phyloP scores from a whole-genome alignment of 2,329 filamentous ascomycete genomes.

The Hawksworthiomyces lignivorus region DNA sequence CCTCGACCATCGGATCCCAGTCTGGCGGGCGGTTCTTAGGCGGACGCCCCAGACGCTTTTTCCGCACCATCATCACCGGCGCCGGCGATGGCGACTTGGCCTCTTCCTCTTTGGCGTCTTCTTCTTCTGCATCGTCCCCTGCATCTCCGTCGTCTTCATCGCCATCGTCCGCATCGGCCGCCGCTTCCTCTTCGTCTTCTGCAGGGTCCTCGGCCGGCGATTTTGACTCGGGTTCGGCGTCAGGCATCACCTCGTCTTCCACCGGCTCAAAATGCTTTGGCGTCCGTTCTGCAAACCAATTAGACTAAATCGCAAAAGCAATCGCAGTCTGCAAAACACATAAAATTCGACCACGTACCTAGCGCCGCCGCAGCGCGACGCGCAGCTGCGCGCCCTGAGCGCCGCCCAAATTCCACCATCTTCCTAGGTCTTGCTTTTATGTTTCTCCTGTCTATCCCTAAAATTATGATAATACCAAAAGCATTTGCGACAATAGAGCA shows the following conservation, averaged over 20 bases:
- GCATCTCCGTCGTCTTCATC: slow-evolving; percentile 33
- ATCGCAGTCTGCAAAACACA: too few relatives aligned
- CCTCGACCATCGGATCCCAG: slow-evolving; percentile 59
- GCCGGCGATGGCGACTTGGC: slow-evolving; percentile 46
- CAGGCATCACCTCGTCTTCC: slow-evolving; percentile 37
- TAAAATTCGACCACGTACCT: slow-evolving; percentile 22
- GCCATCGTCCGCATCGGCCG: slow-evolving; percentile 30
- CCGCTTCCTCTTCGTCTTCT: slow-evolving; percentile 27
- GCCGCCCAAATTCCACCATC: slow-evolving; percentile 24
- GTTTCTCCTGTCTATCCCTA: too few relatives aligned
- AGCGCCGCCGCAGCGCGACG: slow-evolving; percentile 35
- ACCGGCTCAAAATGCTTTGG: slow-evolving; percentile 36
- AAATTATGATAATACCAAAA: too few relatives aligned
- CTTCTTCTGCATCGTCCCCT: slow-evolving; percentile 36
- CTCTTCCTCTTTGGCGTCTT: slow-evolving; percentile 26
- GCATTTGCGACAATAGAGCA: too few relatives aligned
- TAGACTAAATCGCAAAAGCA: too few relatives aligned
- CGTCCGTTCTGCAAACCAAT: slow-evolving; percentile 46
- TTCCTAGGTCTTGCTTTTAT: background rate
- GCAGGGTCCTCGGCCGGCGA: slow-evolving; percentile 16
- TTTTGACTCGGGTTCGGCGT: slow-evolving; percentile 24
- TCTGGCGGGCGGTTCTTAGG: slow-evolving; percentile 78
- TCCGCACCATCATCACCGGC: slow-evolving; percentile 58
- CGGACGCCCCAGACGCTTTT: slow-evolving; percentile 74
- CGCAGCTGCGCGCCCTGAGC: slow-evolving; percentile 36